Evolutionary conservation across 2,329 filamentous ascomycete species (phyloP).

Genomic region (Penicillium oxalicum): DNA sequence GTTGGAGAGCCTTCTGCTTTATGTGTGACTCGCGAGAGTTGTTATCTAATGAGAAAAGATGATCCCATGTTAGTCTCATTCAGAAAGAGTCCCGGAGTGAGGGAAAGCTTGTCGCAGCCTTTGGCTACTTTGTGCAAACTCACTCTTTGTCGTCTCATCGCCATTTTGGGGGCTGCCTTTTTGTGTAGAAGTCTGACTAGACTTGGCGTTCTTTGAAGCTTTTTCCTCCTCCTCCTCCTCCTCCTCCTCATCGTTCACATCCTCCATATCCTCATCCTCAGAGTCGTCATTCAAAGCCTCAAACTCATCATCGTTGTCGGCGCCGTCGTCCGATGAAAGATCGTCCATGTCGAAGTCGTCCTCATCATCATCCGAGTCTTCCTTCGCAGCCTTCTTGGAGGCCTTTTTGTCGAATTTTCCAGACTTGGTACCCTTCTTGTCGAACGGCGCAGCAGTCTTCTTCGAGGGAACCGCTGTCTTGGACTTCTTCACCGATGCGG

Average conservation of each 20-base stretch:
- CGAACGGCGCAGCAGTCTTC: slow-evolving; percentile 15
- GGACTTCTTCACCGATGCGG: slow-evolving; percentile 23
- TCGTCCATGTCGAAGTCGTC: slow-evolving; percentile 53
- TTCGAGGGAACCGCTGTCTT: slow-evolving; percentile 24
- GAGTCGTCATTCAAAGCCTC: slow-evolving; percentile 17
- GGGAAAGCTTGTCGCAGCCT: too few relatives aligned
- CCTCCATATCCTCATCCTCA: slow-evolving; percentile 32
- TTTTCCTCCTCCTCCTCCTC: slow-evolving; percentile 28
- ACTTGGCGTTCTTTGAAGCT: slow-evolving; percentile 12
- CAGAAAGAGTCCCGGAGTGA: neutral
- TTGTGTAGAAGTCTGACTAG: slow-evolving; percentile 12
- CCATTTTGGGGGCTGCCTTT: slow-evolving; percentile 9
- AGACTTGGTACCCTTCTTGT: slow-evolving; percentile 28
- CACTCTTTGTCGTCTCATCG: slow-evolving; percentile 24
- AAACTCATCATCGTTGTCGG: slow-evolving; percentile 35
- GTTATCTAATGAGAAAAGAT: slow-evolving; percentile 45
- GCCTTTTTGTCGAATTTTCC: slow-evolving; percentile 30
- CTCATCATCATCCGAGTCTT: slow-evolving; percentile 38
- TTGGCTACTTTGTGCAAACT: slow-evolving; percentile 3
- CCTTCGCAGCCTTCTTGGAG: slow-evolving; percentile 30
- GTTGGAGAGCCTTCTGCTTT: slow-evolving; percentile 82
- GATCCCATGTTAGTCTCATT: slow-evolving; percentile 6
- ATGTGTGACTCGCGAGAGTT: slow-evolving; percentile 80
- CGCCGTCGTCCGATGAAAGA: slow-evolving; percentile 39
- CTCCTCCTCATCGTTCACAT: slow-evolving; percentile 47